Conservation (phyloP, 768 basidiomycete species). For the Lentinula boryana region DNA sequence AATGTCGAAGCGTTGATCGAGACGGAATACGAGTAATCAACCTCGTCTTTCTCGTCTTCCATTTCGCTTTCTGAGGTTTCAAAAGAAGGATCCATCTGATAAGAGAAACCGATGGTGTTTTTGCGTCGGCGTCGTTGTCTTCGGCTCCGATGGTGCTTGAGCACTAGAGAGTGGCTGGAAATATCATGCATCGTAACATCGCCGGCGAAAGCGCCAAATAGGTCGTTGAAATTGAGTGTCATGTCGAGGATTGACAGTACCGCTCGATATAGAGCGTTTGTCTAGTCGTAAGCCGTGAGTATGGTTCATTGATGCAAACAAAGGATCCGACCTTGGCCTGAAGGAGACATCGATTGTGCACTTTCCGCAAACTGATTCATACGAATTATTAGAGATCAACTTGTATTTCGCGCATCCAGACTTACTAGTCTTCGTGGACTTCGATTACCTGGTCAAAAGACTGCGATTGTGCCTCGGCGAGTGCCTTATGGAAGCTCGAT, state of each 20-base stretch:
- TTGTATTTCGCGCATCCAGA: background rate
- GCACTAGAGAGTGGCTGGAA: slow-evolving; percentile 42
- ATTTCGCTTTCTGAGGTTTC: slow-evolving; percentile 26
- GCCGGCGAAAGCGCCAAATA: slow-evolving; percentile 55
- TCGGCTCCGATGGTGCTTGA: slow-evolving; percentile 58
- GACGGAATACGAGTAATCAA: slow-evolving; percentile 29
- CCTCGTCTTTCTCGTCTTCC: slow-evolving; percentile 24
- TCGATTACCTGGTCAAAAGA: slow-evolving; percentile 67
- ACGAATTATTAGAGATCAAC: background rate
- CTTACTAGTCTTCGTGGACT: slow-evolving; percentile 67
- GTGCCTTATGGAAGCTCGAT: slow-evolving; percentile 48
- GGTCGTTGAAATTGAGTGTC: slow-evolving; percentile 61
- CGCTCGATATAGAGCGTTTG: slow-evolving; percentile 55
- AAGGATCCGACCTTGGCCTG: slow-evolving; percentile 31
- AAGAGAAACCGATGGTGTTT: slow-evolving; percentile 59
- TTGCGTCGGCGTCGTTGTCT: slow-evolving; percentile 47
- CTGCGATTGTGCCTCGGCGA: slow-evolving; percentile 46
- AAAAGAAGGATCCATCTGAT: slow-evolving; percentile 17
- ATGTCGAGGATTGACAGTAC: slow-evolving; percentile 71
- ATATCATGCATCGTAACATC: slow-evolving; percentile 54
- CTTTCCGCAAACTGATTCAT: slow-evolving; percentile 45
- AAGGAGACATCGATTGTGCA: slow-evolving; percentile 60
- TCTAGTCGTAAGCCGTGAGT: slow-evolving; percentile 29
- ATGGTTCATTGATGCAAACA: background rate
- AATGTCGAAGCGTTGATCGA: slow-evolving; percentile 27